A percentile compares a stretch with the other conserved stretches of the same genome.
Evolutionary conservation across 805 yeast species (phyloP).

Genomic region (Starmerella bacillaris): DNA sequence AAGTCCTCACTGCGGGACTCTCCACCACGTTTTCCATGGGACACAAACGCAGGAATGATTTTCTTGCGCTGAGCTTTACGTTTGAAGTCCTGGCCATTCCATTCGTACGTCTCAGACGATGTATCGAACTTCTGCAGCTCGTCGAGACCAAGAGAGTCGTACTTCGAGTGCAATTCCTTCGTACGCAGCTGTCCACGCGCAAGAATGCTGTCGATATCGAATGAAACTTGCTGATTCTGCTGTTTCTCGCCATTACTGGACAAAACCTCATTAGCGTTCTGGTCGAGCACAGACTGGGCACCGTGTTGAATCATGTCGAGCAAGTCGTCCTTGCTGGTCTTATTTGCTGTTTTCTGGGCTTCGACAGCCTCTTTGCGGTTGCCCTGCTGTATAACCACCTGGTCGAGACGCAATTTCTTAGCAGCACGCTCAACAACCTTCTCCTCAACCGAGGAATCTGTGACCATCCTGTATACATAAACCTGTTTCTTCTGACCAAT

Average conservation of each 20-base stretch:
- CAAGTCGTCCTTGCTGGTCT: constrained; percentile 52
- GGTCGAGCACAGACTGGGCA: constrained; percentile 71
- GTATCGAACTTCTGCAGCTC: constrained; percentile 83
- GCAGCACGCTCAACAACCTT: constrained; percentile 92
- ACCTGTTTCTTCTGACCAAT: constrained; percentile 96
- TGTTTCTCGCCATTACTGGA: constrained; percentile 17
- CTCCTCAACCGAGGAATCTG: constrained; percentile 91
- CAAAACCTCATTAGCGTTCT: constrained; percentile 16
- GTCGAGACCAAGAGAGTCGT: constrained; percentile 72
- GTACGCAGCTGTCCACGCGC: constrained; percentile 71
- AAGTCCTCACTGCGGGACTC: constrained; percentile 13
- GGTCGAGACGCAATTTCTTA: constrained; percentile 79
- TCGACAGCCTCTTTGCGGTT: constrained; percentile 27
- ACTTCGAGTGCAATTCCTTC: constrained; percentile 57
- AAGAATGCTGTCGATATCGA: constrained; percentile 69
- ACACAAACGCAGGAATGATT: constrained; percentile 20
- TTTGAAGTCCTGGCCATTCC: constrained; percentile 86
- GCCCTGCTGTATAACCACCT: constrained; percentile 89
- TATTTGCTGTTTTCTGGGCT: constrained; percentile 28
- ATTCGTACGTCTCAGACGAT: constrained; percentile 70
- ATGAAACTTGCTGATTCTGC: constrained; percentile 23
- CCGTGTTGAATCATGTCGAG: constrained; percentile 94
- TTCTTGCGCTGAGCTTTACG: constrained; percentile 23
- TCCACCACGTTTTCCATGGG: constrained; percentile 16
- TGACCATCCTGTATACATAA: constrained; percentile 75